Evolutionary conservation across 2,329 filamentous ascomycete species (phyloP), one percentile per base, ranked within the genome.

Genomic region (Colletotrichum sp.): DNA sequence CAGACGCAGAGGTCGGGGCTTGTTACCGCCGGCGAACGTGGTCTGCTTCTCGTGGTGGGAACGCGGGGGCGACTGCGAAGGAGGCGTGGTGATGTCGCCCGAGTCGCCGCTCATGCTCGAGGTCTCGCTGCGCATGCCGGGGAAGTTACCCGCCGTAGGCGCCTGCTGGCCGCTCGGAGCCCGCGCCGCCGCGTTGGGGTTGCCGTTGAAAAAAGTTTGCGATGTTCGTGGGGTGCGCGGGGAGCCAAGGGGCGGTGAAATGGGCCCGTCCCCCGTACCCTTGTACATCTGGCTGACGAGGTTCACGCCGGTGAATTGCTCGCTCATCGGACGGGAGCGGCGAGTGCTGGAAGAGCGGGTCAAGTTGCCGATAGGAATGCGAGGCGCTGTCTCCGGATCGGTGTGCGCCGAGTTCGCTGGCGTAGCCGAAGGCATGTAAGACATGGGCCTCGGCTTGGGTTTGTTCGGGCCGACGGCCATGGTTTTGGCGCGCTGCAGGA

Each of bases 271-370:
- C 44, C 44, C 44, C 12, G 92, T 91, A 16, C 94, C 94, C 81
- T 93, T 93, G 87, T 98, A 98, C 94, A 98, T 98, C 84, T 96
- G 96, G 80, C 95, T 95, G 65, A 98, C 93, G 34, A 98, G 91
- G 76, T 90, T 92, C 22, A 92, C 93, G 61, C 86, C 86, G 1
- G 90, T 90, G 81, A 87, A 91, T 83, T 93, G 92, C 80, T 93
- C 92, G 80, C 91, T 93, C 86, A 91, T 91, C 71, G 92, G 92
- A 52, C 92, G 87, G 68, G 83, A 83, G 75, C 88, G 89, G 77
- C 90, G 89, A 69, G 88, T 88, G 84, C 89, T 92, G 63, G 88
- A 84, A 29, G 87, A 88, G 77, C 88, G 91, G 77, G 85, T 89
- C 77, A 89, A 87, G 82, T 82, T 90, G 84, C 87, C 89, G 79